Evolutionary conservation across 2,329 filamentous ascomycete genomes (phyloP), one percentile per base, ranked within the genome.

Genomic region (Paraconiothyrium brasiliense): DNA sequence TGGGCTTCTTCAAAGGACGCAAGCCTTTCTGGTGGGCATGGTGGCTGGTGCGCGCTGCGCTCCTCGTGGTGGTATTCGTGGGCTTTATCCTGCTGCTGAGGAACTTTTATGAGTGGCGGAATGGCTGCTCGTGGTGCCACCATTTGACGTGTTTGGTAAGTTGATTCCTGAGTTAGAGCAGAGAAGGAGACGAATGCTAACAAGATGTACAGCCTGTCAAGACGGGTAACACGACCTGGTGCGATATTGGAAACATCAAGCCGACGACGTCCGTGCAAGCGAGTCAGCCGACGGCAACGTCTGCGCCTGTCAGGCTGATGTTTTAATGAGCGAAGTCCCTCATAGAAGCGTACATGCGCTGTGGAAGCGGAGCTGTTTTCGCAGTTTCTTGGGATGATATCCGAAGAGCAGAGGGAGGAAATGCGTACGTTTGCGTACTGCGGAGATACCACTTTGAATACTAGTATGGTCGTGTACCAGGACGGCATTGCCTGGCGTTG

Each of bases 11-110:
- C 82, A 94, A 94, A 77, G 93, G 92, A 22, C 87, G 95, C 20
- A 97, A 97, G 77, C 91, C 92, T 24, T 84, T 97, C 8, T 99
- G 95, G 95, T 99, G 95, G 95, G 91, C 83, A 6, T 99, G 95
- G 95, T 98, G 94, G 94, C 79, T 97, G 24, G 85, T 98, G 32
- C 87, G 95, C 20, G 92, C 87, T 0, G 92, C 86, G 0, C 90
- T 91, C 27, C 82, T 99, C 55, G 86, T 97, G 8, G 86, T 89
- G n/a, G 91, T 94, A 37, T 84, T 97, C 39, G 86, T 97, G 44
- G 90, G 90, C 1, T 97, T 98, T 76, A 91, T 97, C 63, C 81
- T 97, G 48, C 83, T 99, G 57, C 79, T 98, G 62, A 89, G 93
- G 76, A 95, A 97, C 81, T 99, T 99, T 77, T 98, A 98, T 80